Percentiles rank a stretch among this genome's conserved stretches.
phyloP scores from a whole-genome alignment of 1,284 basidiomycete genomes.

The Ceratobasidium sp. region DNA sequence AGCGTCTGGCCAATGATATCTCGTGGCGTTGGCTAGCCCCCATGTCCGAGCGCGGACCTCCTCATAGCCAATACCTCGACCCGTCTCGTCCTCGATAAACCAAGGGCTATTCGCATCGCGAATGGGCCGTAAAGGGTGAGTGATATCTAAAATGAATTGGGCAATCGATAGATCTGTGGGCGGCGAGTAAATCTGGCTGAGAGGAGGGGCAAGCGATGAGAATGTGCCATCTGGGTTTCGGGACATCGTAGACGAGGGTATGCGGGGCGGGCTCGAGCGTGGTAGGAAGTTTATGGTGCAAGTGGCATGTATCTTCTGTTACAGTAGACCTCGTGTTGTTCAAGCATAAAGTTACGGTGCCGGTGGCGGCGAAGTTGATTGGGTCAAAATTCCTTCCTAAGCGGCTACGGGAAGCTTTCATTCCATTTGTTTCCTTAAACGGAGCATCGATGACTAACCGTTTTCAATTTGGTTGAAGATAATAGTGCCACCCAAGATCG shows the following conservation, averaged over 20 bases:
- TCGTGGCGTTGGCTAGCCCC: constrained; percentile 68
- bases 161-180: constrained; percentile 75
- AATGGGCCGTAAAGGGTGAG: constrained; percentile 59
- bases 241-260: constrained; percentile 10
- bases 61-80: constrained; percentile 48
- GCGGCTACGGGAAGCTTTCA: no score
- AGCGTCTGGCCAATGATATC: constrained; percentile 57
- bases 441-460: no score
- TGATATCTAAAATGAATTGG: constrained; percentile 72
- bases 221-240: constrained; percentile 35
- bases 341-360: not conserved
- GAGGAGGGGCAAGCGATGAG: constrained; percentile 19
- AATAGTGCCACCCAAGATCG: no score
- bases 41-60: constrained; percentile 61
- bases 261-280: not conserved
- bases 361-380: not conserved
- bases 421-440: no score
- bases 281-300: not conserved
- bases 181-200: constrained; percentile 53
- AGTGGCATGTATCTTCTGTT: not conserved
- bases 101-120: constrained; percentile 56
- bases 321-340: not conserved
- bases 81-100: constrained; percentile 71
- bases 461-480: no score
- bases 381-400: no score